These are phyloP conservation scores for Jacaranda mimosifolia DNA, from an alignment of 257 asterid genomes.

Conservation along the genomic window DNA sequence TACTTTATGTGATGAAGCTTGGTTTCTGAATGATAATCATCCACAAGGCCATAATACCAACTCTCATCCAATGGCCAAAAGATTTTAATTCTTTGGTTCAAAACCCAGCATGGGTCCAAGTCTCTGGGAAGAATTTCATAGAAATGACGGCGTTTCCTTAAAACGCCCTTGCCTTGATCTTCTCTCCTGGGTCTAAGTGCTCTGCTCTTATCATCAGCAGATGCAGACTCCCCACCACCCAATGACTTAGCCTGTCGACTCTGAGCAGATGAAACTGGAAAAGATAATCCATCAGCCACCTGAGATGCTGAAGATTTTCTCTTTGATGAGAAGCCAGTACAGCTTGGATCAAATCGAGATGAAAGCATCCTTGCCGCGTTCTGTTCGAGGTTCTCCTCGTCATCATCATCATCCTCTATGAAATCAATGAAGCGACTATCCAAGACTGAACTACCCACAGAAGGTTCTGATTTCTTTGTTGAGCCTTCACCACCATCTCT, in stretches of 20 bases:
- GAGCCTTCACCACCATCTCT: constrained; percentile 47
- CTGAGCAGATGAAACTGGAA: constrained; percentile 57
- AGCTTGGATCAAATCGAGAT: constrained; percentile 94
- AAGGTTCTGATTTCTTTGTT: constrained; percentile 56
- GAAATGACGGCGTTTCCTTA: constrained; percentile 94
- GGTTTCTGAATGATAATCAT: constrained; percentile 78
- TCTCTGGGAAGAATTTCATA: constrained; percentile 72
- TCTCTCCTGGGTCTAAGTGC: constrained; percentile 81
- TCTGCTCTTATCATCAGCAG: constrained; percentile 68
- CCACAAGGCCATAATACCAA: constrained; percentile 91
- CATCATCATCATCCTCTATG: constrained; percentile 86
- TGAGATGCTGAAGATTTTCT: constrained; percentile 56
- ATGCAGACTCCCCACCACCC: constrained; percentile 55
- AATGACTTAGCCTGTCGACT: constrained; percentile 53
- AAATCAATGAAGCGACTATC: constrained; percentile 50
- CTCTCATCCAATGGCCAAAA: constrained; percentile 97
- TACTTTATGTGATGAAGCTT: constrained; percentile 86
- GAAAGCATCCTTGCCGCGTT: constrained; percentile 99
- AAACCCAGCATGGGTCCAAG: constrained; percentile 77
- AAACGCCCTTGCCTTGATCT: constrained; percentile 57
- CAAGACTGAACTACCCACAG: constrained; percentile 53
- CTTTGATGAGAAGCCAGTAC: constrained; percentile 81
- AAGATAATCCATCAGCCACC: constrained; percentile 54
- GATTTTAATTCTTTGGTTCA: constrained; percentile 81
- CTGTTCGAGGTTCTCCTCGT: constrained; percentile 94